Conservation (phyloP, 1,284 basidiomycete species). For the Trichosporon inkin region DNA sequence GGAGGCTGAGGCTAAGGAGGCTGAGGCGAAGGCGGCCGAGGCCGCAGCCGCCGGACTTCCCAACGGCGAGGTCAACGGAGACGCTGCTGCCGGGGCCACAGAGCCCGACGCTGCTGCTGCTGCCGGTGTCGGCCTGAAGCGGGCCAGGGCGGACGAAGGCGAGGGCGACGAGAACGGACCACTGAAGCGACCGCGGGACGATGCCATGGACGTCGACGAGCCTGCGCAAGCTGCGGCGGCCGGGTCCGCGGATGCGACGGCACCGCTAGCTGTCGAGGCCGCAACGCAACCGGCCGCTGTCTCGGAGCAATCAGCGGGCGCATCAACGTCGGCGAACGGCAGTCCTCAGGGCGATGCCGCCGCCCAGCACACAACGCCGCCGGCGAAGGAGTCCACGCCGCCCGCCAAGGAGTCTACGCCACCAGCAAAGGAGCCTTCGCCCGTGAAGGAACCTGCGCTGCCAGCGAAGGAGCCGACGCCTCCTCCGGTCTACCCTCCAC, state of each 20-base stretch:
- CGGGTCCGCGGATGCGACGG: background rate
- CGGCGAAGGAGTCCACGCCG: background rate
- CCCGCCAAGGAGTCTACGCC: background rate
- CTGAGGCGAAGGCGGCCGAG: background rate
- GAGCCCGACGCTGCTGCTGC: constrained; percentile 18
- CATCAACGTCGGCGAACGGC: constrained; percentile 1
- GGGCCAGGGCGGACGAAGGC: constrained; percentile 23
- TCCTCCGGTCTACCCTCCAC: constrained; percentile 34
- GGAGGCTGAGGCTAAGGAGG: constrained; percentile 65
- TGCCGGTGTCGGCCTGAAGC: constrained; percentile 27
- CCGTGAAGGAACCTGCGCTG: background rate
- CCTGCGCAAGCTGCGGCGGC: constrained; percentile 50
- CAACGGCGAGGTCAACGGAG: background rate
- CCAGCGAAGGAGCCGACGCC: constrained; percentile 18
- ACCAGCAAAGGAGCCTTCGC: background rate
- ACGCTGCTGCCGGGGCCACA: background rate
- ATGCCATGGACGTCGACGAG: constrained; percentile 53
- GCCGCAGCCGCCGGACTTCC: too few species aligned
- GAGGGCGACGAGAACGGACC: constrained; percentile 28
- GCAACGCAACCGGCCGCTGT: background rate
- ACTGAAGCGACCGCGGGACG: constrained; percentile 65
- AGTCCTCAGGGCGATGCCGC: too few species aligned
- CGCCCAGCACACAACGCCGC: background rate
- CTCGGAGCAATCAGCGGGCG: background rate
- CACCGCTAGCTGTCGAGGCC: background rate